Evolutionary conservation across 1,139 yeast genomes (phyloP), one percentile per base, ranked within the genome.

Genomic region (Yamadazyma mexicana): DNA sequence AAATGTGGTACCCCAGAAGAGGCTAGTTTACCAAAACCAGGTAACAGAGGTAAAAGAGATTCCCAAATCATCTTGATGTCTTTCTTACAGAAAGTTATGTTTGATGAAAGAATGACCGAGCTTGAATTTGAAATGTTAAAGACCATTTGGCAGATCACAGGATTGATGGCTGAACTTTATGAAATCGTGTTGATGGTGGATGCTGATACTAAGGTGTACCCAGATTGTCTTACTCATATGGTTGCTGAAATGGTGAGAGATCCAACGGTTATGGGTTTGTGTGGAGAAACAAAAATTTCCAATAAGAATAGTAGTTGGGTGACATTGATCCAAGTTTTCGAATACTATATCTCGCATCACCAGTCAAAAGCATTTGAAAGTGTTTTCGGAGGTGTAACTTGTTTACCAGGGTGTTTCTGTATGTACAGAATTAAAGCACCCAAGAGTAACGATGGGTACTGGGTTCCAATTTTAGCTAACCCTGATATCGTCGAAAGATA

Each of bases 21-120:
- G 60, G 82, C 80, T 15, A 64, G 67, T 16, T 67, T 83, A 5
- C 74, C 94, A n/a, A 92, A 92, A 57, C 97, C 98, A 10, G 98
- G 98, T 54, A 92, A 92, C 62, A 82, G 98, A 71, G 98, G 98
- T 65, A 92, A 92, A 62, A 87, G 98, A 66, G 98, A 92, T 63
- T 88, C 97, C 17, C 98, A 92, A 63, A 83, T 92, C 46, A 84
- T 92, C 46, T 70, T 92, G 54, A 92, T 92, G 98, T 81, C 92
- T 1, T 91, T 91, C 63, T 73, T 92, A 55, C 97, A 91, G 66
- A 85, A 83, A 53, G 81, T 91, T 17, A 87, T 92, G 62, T 92
- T 91, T 62, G 95, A 92, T 60, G 98, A 92, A 64, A 83, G 98
- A 69, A 92, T 92, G 98, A 87, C 98, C 2, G 88, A 86, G 52